Evolutionary conservation across 306 rosid species (phyloP).

Genomic region (Fagus sylvatica): DNA sequence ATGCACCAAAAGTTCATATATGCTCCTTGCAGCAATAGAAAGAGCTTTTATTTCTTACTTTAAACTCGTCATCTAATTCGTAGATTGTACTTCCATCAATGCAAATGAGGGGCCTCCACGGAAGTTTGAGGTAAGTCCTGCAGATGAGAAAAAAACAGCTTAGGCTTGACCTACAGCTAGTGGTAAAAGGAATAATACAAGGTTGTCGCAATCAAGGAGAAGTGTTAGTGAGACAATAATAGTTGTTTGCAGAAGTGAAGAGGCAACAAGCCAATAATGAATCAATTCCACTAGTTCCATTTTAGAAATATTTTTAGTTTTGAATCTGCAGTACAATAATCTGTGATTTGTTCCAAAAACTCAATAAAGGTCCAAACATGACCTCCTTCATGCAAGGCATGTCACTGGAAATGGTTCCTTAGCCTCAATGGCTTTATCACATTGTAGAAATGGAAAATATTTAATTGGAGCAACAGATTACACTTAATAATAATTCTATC

Average conservation of each 20-base stretch:
- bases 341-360: too few relatives aligned
- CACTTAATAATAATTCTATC: too few relatives aligned
- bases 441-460: too few relatives aligned
- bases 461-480: too few relatives aligned
- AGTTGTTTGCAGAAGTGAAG: neutral
- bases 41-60: slow-evolving; percentile 38
- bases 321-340: too few relatives aligned
- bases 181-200: neutral
- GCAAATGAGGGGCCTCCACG: slow-evolving; percentile 84
- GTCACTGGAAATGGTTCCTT: too few relatives aligned
- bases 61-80: slow-evolving; percentile 57
- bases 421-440: too few relatives aligned
- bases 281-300: neutral
- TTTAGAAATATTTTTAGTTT: too few relatives aligned
- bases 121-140: slow-evolving; percentile 89
- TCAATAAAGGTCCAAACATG: too few relatives aligned
- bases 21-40: slow-evolving; percentile 1
- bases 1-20: slow-evolving; percentile 2
- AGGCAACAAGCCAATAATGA: neutral
- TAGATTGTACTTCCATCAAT: slow-evolving; percentile 74
- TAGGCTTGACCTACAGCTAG: neutral
- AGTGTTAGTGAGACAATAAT: neutral
- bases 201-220: neutral
- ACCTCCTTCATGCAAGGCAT: too few relatives aligned
- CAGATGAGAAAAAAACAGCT: slow-evolving; percentile 1